Percentiles rank a stretch among this genome's conserved stretches.
Evolutionary conservation across 345 rosid species (phyloP).

Genomic region (Dipteronia dyeriana): DNA sequence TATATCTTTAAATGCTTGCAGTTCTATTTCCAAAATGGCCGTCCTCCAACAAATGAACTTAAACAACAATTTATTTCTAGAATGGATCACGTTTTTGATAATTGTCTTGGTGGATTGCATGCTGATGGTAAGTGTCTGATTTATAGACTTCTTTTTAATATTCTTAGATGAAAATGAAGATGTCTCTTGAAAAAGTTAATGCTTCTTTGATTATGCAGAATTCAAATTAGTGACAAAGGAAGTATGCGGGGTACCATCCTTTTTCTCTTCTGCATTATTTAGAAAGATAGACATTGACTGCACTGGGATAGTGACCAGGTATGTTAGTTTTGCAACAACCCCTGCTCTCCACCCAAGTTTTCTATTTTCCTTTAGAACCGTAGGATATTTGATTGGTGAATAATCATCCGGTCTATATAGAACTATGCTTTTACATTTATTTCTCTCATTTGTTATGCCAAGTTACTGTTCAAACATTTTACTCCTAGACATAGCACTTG

Average conservation of each 20-base stretch:
- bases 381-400: background rate
- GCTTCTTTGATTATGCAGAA: slow-evolving; percentile 49
- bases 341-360: background rate
- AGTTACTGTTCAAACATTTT: background rate
- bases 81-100: slow-evolving; percentile 55
- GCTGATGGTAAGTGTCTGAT: slow-evolving; percentile 51
- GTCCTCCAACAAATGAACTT: slow-evolving; percentile 66
- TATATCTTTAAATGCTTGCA: slow-evolving; percentile 34
- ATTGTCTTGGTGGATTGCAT: slow-evolving; percentile 58
- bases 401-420: background rate
- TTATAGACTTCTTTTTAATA: slow-evolving; percentile 9
- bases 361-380: background rate
- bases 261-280: slow-evolving; percentile 65
- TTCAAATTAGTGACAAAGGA: slow-evolving; percentile 73
- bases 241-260: slow-evolving; percentile 90
- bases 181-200: slow-evolving; percentile 5
- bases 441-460: background rate
- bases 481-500: background rate
- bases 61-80: slow-evolving; percentile 63
- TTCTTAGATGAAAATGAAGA: background rate
- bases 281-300: slow-evolving; percentile 60
- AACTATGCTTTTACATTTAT: background rate
- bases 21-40: slow-evolving; percentile 90
- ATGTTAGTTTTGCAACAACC: slow-evolving; percentile 17
- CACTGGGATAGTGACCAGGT: slow-evolving; percentile 78